Evolutionary conservation across 192 early-diverging fungal genomes (phyloP), one percentile per base, ranked within the genome.

Genomic region (Coemansia sp.): DNA sequence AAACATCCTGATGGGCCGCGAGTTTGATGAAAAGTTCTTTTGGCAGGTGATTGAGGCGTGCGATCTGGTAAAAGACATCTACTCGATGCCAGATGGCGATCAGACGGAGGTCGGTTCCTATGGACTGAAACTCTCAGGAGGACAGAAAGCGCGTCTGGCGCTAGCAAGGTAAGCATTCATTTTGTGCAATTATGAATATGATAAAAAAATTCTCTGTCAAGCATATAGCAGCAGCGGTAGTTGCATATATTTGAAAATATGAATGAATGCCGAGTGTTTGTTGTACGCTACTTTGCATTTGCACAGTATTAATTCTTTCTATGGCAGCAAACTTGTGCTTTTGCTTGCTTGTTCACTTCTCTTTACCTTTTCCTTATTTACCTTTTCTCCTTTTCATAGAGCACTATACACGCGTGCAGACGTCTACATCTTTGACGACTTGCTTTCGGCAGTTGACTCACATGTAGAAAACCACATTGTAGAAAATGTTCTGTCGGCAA

Each of bases 351-450:
- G 26, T 26, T 26, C 26, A 26, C 3, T 26, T 26, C 26, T 26
- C 26, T 26, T 26, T 26, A 0, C 3, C 1, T 26, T 3, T 26
- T 61, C 4, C 19, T n/a, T 68, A 39, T 45, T 44, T 63, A n/a
- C 42, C 1, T 18, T 66, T 42, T 11, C 4, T 44, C 43, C 1
- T 12, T 4, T 44, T 13, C 42, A 13, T 70, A 84, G 92, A 43
- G 89, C 89, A 0, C 59, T 88, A 11, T 91, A 90, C 64, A 48
- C 68, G 21, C 67, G 86, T 10, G 86, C 87, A 7, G 89, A 92
- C 48, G 63, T 89, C 9, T 85, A 86, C 52, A 62, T 92, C 1
- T 68, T 93, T n/a, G 92, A 92, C 57, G 91, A 94, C 60, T 81
- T 88, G 9, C 71, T 92, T 16, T 79, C 89, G 9, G 90, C 92